Evolutionary conservation across 148 eudicot genomes (phyloP).

Genomic region (Fagopyrum esculentum): DNA sequence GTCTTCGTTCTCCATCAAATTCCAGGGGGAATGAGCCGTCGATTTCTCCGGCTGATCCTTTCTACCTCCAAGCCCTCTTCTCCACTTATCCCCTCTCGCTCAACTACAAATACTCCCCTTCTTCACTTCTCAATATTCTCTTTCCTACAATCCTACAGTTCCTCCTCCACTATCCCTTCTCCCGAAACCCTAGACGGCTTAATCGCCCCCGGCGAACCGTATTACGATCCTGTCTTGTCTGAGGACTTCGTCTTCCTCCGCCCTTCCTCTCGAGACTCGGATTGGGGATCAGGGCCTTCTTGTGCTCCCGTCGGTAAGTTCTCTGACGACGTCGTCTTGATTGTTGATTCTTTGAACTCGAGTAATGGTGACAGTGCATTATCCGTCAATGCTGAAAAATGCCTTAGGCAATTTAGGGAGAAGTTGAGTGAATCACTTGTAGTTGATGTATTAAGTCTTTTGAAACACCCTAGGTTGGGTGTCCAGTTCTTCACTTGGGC

Average conservation of each 20-base stretch:
- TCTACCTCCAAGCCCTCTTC: neutral
- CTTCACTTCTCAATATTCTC: neutral
- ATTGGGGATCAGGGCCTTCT: neutral
- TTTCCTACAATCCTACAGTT: conserved; percentile 14
- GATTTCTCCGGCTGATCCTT: conserved; percentile 11
- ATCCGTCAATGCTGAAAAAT: conserved; percentile 39
- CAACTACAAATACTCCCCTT: neutral
- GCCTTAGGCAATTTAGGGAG: conserved; percentile 61
- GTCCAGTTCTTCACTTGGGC: conserved; percentile 87
- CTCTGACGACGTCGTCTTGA: conserved; percentile 32
- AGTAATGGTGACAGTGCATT: conserved; percentile 34
- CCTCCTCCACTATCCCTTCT: conserved; percentile 21
- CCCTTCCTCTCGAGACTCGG: neutral
- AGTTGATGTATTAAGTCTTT: conserved; percentile 52
- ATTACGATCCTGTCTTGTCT: conserved; percentile 3
- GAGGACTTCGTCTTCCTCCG: conserved; percentile 39
- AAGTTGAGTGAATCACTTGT: conserved; percentile 50
- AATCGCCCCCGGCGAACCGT: conserved; percentile 25
- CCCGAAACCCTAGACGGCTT: conserved; percentile 30
- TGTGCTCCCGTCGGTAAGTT: conserved; percentile 32
- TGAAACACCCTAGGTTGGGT: conserved; percentile 52
- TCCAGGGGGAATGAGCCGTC: conserved; percentile 13
- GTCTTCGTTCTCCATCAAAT: conserved; percentile 10
- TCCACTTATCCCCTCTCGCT: neutral
- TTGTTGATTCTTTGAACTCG: conserved; percentile 42